phyloP scores from a whole-genome alignment of 2,329 filamentous ascomycete species.

The Zymoseptoria ardabiliae region DNA sequence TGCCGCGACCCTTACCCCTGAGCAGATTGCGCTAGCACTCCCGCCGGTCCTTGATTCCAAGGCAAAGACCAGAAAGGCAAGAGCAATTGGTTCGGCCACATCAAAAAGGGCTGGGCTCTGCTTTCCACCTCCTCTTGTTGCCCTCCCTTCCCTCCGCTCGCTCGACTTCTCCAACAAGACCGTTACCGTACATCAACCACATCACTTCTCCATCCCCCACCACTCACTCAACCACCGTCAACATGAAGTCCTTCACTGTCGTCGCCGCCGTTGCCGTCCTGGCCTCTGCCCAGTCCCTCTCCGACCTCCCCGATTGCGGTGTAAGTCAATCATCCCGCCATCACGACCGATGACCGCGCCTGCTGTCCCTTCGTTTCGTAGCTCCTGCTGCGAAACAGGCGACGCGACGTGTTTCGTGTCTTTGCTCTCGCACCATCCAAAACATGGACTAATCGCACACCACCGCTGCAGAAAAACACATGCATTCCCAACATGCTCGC shows the following conservation, averaged over 20 bases:
- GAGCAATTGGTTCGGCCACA: too few species aligned
- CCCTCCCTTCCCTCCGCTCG: neutral
- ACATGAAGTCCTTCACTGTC: conserved; percentile 29
- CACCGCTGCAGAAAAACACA: too few species aligned
- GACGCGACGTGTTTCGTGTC: neutral
- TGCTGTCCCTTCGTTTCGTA: neutral
- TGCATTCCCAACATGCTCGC: conserved; percentile 33
- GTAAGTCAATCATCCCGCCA: conserved; percentile 22
- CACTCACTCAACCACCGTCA: conserved; percentile 18
- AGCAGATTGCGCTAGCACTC: too few species aligned
- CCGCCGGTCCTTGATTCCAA: too few species aligned
- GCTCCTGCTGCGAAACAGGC: neutral
- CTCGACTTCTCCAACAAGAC: neutral
- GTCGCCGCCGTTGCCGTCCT: conserved; percentile 27
- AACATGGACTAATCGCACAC: too few species aligned
- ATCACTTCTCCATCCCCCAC: neutral
- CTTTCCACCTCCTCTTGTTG: neutral
- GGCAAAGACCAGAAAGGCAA: too few species aligned
- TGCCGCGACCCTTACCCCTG: too few species aligned
- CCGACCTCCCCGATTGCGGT: conserved; percentile 28
- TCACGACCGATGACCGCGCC: neutral
- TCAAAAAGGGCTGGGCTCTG: neutral
- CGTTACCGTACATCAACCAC: neutral
- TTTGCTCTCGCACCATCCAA: too few species aligned
- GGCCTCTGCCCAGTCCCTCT: conserved; percentile 28